phyloP scores from a whole-genome alignment of 148 eudicot genomes.

The Polygonum maritimum region DNA sequence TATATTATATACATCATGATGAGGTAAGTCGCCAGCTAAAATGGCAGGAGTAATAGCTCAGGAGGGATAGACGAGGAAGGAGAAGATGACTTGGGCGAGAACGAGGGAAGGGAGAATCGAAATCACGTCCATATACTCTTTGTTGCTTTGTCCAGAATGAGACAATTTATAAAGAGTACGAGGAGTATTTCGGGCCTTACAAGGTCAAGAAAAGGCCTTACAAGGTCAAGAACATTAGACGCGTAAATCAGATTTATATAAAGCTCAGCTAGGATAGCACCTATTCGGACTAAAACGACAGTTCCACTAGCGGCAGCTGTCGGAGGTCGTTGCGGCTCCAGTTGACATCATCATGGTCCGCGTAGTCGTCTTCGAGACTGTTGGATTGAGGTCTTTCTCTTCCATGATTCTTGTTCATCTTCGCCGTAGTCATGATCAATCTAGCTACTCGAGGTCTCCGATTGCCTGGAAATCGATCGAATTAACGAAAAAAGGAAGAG shows the following conservation, averaged over 20 bases:
- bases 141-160: not conserved
- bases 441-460: not conserved
- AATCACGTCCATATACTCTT: not conserved
- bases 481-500: not conserved
- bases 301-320: not conserved
- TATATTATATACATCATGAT: not conserved
- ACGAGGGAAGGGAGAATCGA: not conserved
- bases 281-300: not conserved
- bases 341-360: not conserved
- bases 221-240: not conserved
- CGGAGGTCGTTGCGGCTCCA: not conserved
- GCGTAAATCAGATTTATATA: not conserved
- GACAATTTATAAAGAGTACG: not conserved
- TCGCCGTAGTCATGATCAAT: not conserved
- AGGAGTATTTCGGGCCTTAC: not conserved
- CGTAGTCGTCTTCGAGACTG: not conserved
- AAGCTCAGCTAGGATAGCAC: slow-evolving; percentile 7
- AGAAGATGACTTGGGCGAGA: not conserved
- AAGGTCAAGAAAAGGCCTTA: slow-evolving; percentile 8
- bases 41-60: not conserved
- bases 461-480: not conserved
- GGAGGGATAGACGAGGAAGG: slow-evolving; percentile 3
- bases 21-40: not conserved
- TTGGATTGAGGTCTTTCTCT: not conserved
- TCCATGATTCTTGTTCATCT: not conserved